Conservation (phyloP, 2,329 filamentous ascomycete species). For the Hymenoscyphus repandus region DNA sequence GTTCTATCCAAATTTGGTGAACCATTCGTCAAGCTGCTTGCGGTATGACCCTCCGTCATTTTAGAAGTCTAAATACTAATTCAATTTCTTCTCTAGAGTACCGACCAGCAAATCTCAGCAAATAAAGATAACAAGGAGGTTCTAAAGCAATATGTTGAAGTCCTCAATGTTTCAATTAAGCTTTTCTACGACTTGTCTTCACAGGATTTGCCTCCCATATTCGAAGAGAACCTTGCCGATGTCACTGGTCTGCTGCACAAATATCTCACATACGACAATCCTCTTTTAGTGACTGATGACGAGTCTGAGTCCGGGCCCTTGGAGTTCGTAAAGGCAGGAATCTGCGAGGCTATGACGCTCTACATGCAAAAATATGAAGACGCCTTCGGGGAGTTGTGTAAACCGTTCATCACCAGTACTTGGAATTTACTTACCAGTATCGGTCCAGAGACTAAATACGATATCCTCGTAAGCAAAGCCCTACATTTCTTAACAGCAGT, state of each 20-base stretch:
- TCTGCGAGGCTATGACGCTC: slow-evolving; percentile 84
- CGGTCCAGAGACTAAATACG: slow-evolving; percentile 85
- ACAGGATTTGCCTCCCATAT: slow-evolving; percentile 90
- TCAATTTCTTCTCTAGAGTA: slow-evolving; percentile 41
- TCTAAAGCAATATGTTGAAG: slow-evolving; percentile 74
- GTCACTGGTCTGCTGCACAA: slow-evolving; percentile 82
- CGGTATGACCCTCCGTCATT: slow-evolving; percentile 43
- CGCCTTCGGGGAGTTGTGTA: slow-evolving; percentile 75
- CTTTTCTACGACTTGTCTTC: slow-evolving; percentile 96
- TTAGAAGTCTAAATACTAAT: slow-evolving; percentile 8
- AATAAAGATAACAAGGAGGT: slow-evolving; percentile 70
- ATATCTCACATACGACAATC: slow-evolving; percentile 85
- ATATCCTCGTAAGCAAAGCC: slow-evolving; percentile 89
- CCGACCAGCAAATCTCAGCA: slow-evolving; percentile 66
- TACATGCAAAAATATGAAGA: slow-evolving; percentile 96
- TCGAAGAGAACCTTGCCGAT: slow-evolving; percentile 78
- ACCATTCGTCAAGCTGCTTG: slow-evolving; percentile 76
- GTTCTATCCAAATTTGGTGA: slow-evolving; percentile 79
- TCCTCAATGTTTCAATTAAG: slow-evolving; percentile 83
- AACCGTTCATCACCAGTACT: slow-evolving; percentile 80
- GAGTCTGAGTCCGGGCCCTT: slow-evolving; percentile 82
- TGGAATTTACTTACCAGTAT: slow-evolving; percentile 88
- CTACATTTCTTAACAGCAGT: slow-evolving; percentile 92
- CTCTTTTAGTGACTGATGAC: slow-evolving; percentile 76
- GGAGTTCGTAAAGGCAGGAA: slow-evolving; percentile 86